These are phyloP conservation scores for Cryptococcus sp. DNA, from an alignment of 1,284 basidiomycete species.

Conservation along the genomic window DNA sequence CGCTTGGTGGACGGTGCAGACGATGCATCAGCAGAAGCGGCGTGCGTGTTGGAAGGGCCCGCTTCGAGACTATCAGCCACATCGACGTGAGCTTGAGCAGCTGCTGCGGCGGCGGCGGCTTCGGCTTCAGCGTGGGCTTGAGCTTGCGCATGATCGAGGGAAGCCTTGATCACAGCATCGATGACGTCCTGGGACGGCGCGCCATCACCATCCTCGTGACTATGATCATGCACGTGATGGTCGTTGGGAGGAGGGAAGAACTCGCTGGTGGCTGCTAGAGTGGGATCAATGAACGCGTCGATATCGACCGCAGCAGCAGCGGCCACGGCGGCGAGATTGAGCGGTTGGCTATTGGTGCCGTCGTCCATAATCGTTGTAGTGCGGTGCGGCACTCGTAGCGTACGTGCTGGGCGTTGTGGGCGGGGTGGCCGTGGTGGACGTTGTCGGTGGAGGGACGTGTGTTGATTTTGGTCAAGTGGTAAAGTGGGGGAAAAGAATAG, in stretches of 20 bases:
- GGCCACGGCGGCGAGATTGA: conserved; percentile 16
- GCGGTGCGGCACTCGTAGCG: background rate
- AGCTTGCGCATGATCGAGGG: conserved; percentile 24
- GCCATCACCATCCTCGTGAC: background rate
- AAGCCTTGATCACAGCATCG: conserved; percentile 28
- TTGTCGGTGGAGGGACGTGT: conserved; percentile 15
- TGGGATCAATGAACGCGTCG: conserved; percentile 15
- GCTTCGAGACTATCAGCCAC: background rate
- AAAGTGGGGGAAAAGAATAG: conserved; percentile 19
- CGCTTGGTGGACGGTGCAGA: background rate
- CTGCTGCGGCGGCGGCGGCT: background rate
- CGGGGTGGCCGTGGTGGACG: conserved; percentile 10
- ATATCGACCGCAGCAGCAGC: conserved; percentile 8
- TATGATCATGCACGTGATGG: background rate
- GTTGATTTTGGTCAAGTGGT: background rate
- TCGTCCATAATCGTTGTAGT: conserved; percentile 5
- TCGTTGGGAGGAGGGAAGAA: conserved; percentile 12
- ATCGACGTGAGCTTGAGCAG: conserved; percentile 5
- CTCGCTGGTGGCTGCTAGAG: conserved; percentile 9
- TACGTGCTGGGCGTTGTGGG: too few species aligned
- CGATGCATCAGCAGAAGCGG: background rate
- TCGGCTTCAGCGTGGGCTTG: conserved; percentile 11
- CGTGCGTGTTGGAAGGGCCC: background rate
- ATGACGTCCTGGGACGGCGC: conserved; percentile 22
- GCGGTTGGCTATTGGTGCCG: conserved; percentile 6